These are phyloP conservation scores for Cucurbita ficifolia DNA, from an alignment of 306 rosid species.

Conservation along the genomic window DNA sequence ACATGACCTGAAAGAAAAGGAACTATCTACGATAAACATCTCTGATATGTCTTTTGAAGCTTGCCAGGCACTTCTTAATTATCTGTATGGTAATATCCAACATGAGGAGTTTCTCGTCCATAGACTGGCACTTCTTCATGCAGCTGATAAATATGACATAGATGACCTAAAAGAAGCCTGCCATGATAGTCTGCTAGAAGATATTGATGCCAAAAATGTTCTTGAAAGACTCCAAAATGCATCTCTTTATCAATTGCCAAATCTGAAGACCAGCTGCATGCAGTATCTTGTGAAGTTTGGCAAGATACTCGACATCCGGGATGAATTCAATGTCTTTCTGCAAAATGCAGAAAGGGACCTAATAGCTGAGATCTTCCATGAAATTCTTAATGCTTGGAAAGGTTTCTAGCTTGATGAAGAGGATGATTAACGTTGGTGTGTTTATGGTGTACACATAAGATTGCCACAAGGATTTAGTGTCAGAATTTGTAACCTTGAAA, in stretches of 20 bases:
- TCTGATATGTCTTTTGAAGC: constrained; percentile 78
- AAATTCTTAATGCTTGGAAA: constrained; percentile 78
- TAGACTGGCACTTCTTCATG: constrained; percentile 64
- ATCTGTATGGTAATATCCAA: constrained; percentile 64
- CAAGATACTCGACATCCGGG: constrained; percentile 63
- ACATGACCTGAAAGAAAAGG: constrained; percentile 81
- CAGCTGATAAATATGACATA: constrained; percentile 90
- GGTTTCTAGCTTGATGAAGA: constrained; percentile 41
- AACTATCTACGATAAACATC: constrained; percentile 62
- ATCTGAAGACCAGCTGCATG: constrained; percentile 58
- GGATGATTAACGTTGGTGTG: neutral
- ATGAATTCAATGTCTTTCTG: constrained; percentile 71
- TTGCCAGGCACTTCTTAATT: constrained; percentile 67
- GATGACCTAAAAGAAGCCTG: constrained; percentile 68
- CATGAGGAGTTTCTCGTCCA: constrained; percentile 62
- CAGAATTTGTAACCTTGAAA: neutral
- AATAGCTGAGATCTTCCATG: constrained; percentile 68
- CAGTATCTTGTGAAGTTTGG: constrained; percentile 85
- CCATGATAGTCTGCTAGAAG: constrained; percentile 88
- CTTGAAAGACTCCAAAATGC: constrained; percentile 95
- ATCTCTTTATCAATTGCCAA: constrained; percentile 53
- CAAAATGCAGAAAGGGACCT: constrained; percentile 76
- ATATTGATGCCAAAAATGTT: constrained; percentile 76
- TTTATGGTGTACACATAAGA: neutral
- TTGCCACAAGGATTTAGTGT: neutral